Conservation (phyloP, 257 asterid species). For the Solanum gandarillasii region DNA sequence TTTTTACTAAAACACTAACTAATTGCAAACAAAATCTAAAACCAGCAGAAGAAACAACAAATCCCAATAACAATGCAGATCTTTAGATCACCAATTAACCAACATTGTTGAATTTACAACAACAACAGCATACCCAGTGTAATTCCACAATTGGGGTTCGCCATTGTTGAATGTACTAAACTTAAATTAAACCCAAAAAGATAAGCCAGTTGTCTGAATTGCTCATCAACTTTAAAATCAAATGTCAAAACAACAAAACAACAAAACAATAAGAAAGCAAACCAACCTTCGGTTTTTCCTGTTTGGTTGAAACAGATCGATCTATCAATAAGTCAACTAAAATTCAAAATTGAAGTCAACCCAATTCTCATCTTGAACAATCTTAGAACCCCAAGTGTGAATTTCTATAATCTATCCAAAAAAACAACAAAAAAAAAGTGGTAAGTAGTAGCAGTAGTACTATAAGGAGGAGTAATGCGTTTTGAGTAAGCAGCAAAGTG, state of each 20-base stretch:
- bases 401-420: neutral
- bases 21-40: neutral
- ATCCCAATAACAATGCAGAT: slow-evolving; percentile 21
- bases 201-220: neutral
- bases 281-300: neutral
- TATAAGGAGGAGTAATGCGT: neutral
- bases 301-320: neutral
- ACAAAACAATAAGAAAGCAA: neutral
- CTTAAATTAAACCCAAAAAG: neutral
- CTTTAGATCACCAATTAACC: slow-evolving; percentile 7
- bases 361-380: neutral
- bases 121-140: neutral
- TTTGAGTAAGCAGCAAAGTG: neutral
- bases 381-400: neutral
- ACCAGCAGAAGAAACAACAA: neutral
- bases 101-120: neutral
- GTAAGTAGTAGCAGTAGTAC: neutral
- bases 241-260: neutral
- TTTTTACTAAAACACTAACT: neutral
- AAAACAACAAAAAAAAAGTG: neutral
- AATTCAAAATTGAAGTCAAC: neutral
- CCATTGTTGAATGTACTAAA: neutral
- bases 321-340: neutral
- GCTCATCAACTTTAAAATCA: neutral
- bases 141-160: neutral